Percentiles rank a stretch among this genome's conserved stretches.
These are phyloP conservation scores for Moelleriella libera DNA, from an alignment of 2,329 filamentous ascomycete species.

Conservation along the genomic window DNA sequence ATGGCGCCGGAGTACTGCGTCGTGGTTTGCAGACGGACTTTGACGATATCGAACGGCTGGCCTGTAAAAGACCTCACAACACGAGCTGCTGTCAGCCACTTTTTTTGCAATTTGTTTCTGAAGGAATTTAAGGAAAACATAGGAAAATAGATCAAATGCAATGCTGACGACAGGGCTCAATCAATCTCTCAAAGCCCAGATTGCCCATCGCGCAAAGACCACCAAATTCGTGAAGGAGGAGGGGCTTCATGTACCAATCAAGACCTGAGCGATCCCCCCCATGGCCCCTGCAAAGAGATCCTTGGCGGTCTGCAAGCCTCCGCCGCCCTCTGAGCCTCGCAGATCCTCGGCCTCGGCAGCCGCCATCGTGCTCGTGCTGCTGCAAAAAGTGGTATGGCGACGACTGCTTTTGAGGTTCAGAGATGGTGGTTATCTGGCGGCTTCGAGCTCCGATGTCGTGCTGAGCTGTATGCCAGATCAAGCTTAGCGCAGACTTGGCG, in stretches of 20 bases:
- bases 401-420: no score
- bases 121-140: no score
- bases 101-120: no score
- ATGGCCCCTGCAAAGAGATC: slow-evolving; percentile 84
- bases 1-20: slow-evolving; percentile 68
- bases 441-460: slow-evolving; percentile 10
- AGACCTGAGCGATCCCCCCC: slow-evolving; percentile 84
- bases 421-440: no score
- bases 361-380: neutral
- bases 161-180: neutral
- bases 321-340: slow-evolving; percentile 13
- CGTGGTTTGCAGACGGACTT: slow-evolving; percentile 89
- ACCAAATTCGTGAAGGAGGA: no score
- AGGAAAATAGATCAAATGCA: no score
- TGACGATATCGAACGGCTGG: slow-evolving; percentile 81
- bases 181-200: no score
- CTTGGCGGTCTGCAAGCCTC: slow-evolving; percentile 54
- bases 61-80: slow-evolving; percentile 22
- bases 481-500: neutral
- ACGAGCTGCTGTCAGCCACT: neutral
- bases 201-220: no score
- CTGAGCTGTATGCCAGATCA: slow-evolving; percentile 1
- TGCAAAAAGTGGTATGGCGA: no score
- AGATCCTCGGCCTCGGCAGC: slow-evolving; percentile 2
- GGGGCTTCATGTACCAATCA: slow-evolving; percentile 50